Percentiles rank a stretch among this genome's conserved stretches.
Conservation (phyloP, 345 rosid genomes). For the Noccaea bulbosa region DNA sequence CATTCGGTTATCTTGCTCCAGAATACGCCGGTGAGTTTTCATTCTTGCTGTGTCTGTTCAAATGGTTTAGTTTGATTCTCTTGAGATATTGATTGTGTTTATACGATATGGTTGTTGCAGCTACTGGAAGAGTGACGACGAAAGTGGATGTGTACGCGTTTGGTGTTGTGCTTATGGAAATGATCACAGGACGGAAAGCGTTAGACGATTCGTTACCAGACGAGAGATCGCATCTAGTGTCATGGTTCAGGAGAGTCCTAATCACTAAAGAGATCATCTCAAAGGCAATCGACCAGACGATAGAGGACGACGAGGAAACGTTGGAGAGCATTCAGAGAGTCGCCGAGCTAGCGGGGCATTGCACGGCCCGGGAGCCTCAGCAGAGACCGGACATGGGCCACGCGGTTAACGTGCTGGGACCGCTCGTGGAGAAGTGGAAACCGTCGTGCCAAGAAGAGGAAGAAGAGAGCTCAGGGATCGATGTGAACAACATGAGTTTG, state of each 20-base stretch:
- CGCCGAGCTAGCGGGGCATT: slow-evolving; percentile 87
- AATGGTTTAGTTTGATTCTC: too few species aligned
- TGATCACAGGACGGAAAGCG: slow-evolving; percentile 86
- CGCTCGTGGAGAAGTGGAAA: slow-evolving; percentile 89
- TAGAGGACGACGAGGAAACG: slow-evolving; percentile 66
- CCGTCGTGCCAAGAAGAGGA: slow-evolving; percentile 71
- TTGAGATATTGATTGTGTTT: slow-evolving; percentile 10
- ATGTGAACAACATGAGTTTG: slow-evolving; percentile 76
- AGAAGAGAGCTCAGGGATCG: slow-evolving; percentile 63
- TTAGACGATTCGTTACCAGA: slow-evolving; percentile 72
- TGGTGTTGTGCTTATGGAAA: slow-evolving; percentile 90
- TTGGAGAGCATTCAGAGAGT: slow-evolving; percentile 64
- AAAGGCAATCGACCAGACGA: slow-evolving; percentile 59
- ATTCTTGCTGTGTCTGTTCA: too few species aligned
- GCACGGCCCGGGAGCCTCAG: slow-evolving; percentile 80
- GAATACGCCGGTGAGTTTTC: slow-evolving; percentile 92
- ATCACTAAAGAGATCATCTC: slow-evolving; percentile 70
- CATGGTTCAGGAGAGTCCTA: slow-evolving; percentile 78
- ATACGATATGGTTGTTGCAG: slow-evolving; percentile 45
- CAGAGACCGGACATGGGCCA: slow-evolving; percentile 96
- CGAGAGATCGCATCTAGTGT: slow-evolving; percentile 71
- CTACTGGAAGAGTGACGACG: slow-evolving; percentile 91
- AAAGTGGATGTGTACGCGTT: slow-evolving; percentile 88
- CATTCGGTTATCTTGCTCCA: slow-evolving; percentile 96
- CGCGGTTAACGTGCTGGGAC: slow-evolving; percentile 73